Evolutionary conservation across 768 basidiomycete genomes (phyloP), one percentile per base, ranked within the genome.

Genomic region (Sarcomyxa edulis): DNA sequence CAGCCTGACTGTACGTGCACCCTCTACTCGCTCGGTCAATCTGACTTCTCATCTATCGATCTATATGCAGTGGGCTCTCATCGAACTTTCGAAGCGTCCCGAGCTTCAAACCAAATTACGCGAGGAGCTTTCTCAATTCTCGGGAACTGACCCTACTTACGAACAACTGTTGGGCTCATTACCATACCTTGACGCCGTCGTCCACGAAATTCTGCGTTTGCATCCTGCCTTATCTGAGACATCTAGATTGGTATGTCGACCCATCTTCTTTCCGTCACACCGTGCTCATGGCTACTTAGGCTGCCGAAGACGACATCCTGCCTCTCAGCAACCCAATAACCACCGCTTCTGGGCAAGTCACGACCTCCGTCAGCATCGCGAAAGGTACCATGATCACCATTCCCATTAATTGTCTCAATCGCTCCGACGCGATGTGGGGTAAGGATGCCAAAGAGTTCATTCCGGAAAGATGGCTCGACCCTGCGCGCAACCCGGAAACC

Each of bases 391-490:
- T 48, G 1, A 41, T 84, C 20, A 42, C 59, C 8, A 52, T 70
- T 3, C 68, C 73, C 2, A 64, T 79, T 20, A 37, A 52, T 5
- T 56, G 59, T 14, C 61, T 77, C 34, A 81, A 84, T 52, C 53
- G 61, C 5, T 70, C 73, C n/a, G 64, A 63, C 37, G 55, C 53
- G 1, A 52, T 81, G 22, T 86, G 84, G 84, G 84, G 84, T 2
- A 49, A 63, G 0, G 71, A 78, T 40, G 70, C 78, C 3, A 65
- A 68, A 16, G 67, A 68, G 32, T 87, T 78, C 53, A 62, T 70
- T 27, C 84, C 83, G 0, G 76, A 78, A 38, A 64, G 84, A 5
- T 86, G 84, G 84, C 58, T 84, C 0, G 44, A 45, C n/a, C 28
- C 35, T 23, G 36, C 19, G 10, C 31, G 32, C 29, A 39, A 39